Conservation (phyloP, 2,329 filamentous ascomycete species). For the Calonectria pauciramosa region DNA sequence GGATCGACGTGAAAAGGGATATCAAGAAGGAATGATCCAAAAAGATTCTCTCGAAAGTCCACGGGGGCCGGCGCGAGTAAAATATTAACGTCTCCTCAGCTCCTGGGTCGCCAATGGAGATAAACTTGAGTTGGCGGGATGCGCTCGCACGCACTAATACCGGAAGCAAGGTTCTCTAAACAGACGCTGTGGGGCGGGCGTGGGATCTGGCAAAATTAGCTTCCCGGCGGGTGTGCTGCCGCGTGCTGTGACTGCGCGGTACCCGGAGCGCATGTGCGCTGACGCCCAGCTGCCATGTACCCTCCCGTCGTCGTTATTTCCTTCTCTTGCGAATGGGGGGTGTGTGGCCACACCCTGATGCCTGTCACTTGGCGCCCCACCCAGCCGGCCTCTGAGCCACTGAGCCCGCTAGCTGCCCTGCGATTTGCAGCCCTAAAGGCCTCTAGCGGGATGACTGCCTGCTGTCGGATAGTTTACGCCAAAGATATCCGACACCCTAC, state of each 20-base stretch:
- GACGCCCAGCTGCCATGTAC: background rate
- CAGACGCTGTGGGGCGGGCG: constrained; percentile 29
- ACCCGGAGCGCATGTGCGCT: background rate
- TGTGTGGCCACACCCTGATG: background rate
- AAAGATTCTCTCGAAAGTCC: constrained; percentile 12
- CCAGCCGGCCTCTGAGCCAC: constrained; percentile 3
- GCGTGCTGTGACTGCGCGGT: background rate
- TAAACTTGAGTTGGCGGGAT: constrained; percentile 37
- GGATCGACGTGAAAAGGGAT: constrained; percentile 39
- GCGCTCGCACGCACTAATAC: constrained; percentile 27
- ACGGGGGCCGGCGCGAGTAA: constrained; percentile 20
- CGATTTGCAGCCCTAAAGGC: constrained; percentile 2
- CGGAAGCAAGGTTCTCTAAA: constrained; percentile 28
- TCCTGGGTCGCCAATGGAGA: constrained; percentile 32
- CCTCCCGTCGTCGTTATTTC: background rate
- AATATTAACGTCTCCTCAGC: constrained; percentile 30
- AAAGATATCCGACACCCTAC: constrained; percentile 18
- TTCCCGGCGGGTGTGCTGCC: constrained; percentile 12
- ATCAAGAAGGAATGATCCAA: constrained; percentile 14
- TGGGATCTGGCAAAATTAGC: constrained; percentile 22
- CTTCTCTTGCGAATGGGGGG: background rate
- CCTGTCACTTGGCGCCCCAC: constrained; percentile 11
- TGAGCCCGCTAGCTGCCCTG: background rate
- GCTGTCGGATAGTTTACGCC: constrained; percentile 21
- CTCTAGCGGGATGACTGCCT: constrained; percentile 7